Base-by-base conservation (phyloP, 2,329 filamentous ascomycete genomes). In the Aspergillus novoparasiticus region DNA sequence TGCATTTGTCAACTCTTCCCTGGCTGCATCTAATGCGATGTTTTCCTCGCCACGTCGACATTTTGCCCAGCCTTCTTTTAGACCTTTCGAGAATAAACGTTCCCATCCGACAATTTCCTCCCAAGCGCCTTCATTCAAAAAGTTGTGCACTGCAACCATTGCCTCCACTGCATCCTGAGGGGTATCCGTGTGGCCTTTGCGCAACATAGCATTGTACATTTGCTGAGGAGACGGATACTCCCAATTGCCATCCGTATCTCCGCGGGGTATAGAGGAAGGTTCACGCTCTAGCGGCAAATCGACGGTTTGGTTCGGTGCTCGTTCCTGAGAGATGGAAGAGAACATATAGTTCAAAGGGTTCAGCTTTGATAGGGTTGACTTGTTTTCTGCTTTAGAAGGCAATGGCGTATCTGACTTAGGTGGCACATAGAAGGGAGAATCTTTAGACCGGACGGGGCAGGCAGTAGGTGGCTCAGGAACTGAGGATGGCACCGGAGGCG, bases 71-170 rank as follows among this genome's bases (percentile, higher is more conserved):
- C 91, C 93, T 54, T 86, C 84, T 64, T 79, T 81, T 28, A 97
- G 78, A 0, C 95, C 95, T 39, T 85, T 84, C 23, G 86, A 84
- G 75, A 98, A 99, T 59, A 94, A 87, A 61, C 89, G 86, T 83
- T 99, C 95, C 94, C 94, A 98, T 48, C 90, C 91, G 68, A 95
- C 86, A 73, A 99, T 96, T 83, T 99, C 95, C 21, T 87, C 86
- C 95, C 95, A 99, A 9, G 95, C 95, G 67, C 95, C 95, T 78
- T 99, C 95, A 77, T 99, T 99, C 63, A 99, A 80, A 73, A 97
- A 98, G 80, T 99, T 99, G 83, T 99, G 95, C 12, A 98, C 93
- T 0, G 93, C 91, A 6, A 99, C 95, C 95, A 99, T 99, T 73
- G 90, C 89, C 79, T 97, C 94, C 16, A 99, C 94, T 4, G 94